Percentiles rank a stretch among this genome's conserved stretches.
phyloP scores from a whole-genome alignment of 192 early-diverging fungal genomes.

The Backusella parvicylindrica region DNA sequence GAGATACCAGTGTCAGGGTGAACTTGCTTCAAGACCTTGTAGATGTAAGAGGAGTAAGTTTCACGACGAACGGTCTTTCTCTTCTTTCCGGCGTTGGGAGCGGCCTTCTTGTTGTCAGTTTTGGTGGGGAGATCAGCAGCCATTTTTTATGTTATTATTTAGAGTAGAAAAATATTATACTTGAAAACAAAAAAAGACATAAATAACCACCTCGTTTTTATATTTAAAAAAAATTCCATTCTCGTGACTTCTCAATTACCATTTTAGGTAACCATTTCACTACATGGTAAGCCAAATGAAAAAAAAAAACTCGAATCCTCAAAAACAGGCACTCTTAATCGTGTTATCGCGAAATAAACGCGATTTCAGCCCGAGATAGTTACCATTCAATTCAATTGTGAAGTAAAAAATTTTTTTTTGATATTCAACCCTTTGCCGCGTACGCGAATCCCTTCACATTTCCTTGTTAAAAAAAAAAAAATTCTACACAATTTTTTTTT shows the following conservation, averaged over 20 bases:
- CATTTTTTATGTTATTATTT: slow-evolving; percentile 24
- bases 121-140: slow-evolving; percentile 56
- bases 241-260: too few relatives aligned
- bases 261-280: too few relatives aligned
- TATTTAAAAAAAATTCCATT: too few relatives aligned
- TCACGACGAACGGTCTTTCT: slow-evolving; percentile 74
- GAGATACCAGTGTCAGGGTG: slow-evolving; percentile 97
- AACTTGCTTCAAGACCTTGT: slow-evolving; percentile 96
- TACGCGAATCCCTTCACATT: background rate
- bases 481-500: too few relatives aligned
- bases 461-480: background rate
- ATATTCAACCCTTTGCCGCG: background rate
- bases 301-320: too few relatives aligned
- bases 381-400: background rate
- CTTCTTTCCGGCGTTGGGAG: slow-evolving; percentile 58
- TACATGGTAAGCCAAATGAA: too few relatives aligned
- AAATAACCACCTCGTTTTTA: background rate
- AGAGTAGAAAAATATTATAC: background rate
- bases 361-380: slow-evolving; percentile 11
- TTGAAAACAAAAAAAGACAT: background rate
- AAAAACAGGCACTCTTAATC: background rate
- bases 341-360: slow-evolving; percentile 22
- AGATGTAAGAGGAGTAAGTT: slow-evolving; percentile 94
- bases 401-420: slow-evolving; percentile 11
- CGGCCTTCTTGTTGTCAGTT: slow-evolving; percentile 62